Evolutionary conservation across 257 asterid genomes (phyloP).

Genomic region (Mentha longifolia): DNA sequence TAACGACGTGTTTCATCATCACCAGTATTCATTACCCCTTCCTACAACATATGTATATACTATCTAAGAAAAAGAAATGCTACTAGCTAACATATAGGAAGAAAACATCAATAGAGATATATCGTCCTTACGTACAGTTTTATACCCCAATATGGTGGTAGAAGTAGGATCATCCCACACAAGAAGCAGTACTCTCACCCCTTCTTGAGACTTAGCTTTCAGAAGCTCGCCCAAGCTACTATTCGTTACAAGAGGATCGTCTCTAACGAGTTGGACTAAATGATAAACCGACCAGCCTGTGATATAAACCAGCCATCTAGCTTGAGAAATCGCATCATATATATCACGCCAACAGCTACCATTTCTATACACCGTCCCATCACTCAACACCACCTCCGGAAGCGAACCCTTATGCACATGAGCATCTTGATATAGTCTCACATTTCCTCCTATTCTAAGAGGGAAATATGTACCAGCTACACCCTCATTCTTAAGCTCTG

Average conservation of each 20-base stretch:
- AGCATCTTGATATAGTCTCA: slow-evolving; percentile 87
- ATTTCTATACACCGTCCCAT: slow-evolving; percentile 52
- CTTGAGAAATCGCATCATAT: slow-evolving; percentile 67
- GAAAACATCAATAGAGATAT: slow-evolving; percentile 3
- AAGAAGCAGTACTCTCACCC: slow-evolving; percentile 85
- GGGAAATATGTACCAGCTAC: slow-evolving; percentile 90
- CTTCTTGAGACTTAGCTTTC: slow-evolving; percentile 87
- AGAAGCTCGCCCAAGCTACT: slow-evolving; percentile 77
- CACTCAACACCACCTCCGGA: slow-evolving; percentile 55
- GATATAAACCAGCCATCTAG: slow-evolving; percentile 75
- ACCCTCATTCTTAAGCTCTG: slow-evolving; percentile 54
- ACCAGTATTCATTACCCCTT: slow-evolving; percentile 87
- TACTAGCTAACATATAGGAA: neutral
- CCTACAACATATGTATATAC: slow-evolving; percentile 44
- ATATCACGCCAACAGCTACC: slow-evolving; percentile 81
- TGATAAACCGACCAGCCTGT: slow-evolving; percentile 96
- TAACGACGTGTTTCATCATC: slow-evolving; percentile 93
- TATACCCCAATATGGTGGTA: slow-evolving; percentile 76
- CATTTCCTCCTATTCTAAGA: slow-evolving; percentile 67
- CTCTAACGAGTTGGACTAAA: slow-evolving; percentile 75
- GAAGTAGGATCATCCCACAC: slow-evolving; percentile 99
- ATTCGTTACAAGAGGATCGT: slow-evolving; percentile 43
- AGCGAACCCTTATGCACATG: slow-evolving; percentile 60
- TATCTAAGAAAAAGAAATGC: no score
- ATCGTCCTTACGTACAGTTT: slow-evolving; percentile 60